Conservation (phyloP, 306 rosid genomes). For the Castanea sativa region DNA sequence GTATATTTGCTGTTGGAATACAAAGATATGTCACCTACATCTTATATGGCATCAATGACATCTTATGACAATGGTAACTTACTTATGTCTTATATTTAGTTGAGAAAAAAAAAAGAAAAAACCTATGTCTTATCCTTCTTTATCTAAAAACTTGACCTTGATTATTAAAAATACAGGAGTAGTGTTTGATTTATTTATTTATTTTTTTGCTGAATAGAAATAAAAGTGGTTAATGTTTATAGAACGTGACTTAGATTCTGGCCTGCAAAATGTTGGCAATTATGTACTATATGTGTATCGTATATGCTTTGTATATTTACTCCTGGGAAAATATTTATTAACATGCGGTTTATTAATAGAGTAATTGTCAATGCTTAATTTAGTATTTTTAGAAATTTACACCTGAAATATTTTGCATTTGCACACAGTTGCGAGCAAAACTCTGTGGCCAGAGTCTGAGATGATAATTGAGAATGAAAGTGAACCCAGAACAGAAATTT, state of each 20-base stretch:
- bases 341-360: not conserved
- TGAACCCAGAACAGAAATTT: slow-evolving; percentile 34
- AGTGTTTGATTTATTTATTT: no score
- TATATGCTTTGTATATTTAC: no score
- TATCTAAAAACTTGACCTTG: not conserved
- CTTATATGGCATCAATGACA: not conserved
- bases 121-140: not conserved
- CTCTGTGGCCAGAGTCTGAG: slow-evolving; percentile 65
- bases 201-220: no score
- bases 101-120: no score
- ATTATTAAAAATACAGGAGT: not conserved
- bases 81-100: not conserved
- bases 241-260: not conserved
- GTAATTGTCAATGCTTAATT: not conserved
- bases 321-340: not conserved
- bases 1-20: not conserved
- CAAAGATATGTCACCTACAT: not conserved
- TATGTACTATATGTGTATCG: not conserved
- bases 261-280: not conserved
- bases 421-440: slow-evolving; percentile 47
- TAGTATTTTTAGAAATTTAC: not conserved
- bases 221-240: not conserved
- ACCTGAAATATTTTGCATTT: not conserved
- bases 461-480: slow-evolving; percentile 62
- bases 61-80: not conserved